These are phyloP conservation scores for Xylaria hypoxylon DNA, from an alignment of 2,329 filamentous ascomycete species.

Conservation along the genomic window DNA sequence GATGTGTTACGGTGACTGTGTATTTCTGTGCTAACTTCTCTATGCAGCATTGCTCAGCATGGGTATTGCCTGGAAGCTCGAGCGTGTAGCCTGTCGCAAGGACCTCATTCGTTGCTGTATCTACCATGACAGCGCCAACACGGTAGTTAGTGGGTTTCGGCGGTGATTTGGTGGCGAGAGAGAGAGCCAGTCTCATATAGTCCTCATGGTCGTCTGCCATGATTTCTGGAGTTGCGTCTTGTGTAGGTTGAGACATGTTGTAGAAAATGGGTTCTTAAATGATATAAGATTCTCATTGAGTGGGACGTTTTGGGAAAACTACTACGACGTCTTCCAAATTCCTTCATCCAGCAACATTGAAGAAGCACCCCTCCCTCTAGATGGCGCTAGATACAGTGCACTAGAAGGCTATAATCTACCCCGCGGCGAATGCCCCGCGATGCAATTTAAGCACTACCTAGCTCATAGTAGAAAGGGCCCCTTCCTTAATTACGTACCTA, in stretches of 20 bases:
- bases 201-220: conserved; percentile 58
- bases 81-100: conserved; percentile 89
- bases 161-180: conserved; percentile 81
- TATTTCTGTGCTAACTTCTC: conserved; percentile 72
- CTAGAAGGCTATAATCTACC: conserved; percentile 17
- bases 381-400: too few relatives aligned
- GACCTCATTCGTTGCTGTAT: conserved; percentile 66
- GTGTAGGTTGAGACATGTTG: conserved; percentile 36
- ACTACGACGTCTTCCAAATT: too few relatives aligned
- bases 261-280: background rate
- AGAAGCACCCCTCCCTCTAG: background rate
- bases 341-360: too few relatives aligned
- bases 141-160: conserved; percentile 92
- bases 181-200: conserved; percentile 77
- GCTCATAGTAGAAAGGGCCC: too few relatives aligned
- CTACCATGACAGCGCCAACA: conserved; percentile 89
- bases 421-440: conserved; percentile 25
- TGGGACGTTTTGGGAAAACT: background rate
- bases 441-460: too few relatives aligned
- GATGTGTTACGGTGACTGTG: conserved; percentile 63
- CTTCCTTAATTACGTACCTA: too few relatives aligned
- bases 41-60: conserved; percentile 94
- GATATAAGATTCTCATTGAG: too few relatives aligned
- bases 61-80: conserved; percentile 91
- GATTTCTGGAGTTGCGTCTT: conserved; percentile 41